Evolutionary conservation across 2,329 filamentous ascomycete species (phyloP), one percentile per base, ranked within the genome.

Genomic region (Stagonosporopsis cucurbitacearum): DNA sequence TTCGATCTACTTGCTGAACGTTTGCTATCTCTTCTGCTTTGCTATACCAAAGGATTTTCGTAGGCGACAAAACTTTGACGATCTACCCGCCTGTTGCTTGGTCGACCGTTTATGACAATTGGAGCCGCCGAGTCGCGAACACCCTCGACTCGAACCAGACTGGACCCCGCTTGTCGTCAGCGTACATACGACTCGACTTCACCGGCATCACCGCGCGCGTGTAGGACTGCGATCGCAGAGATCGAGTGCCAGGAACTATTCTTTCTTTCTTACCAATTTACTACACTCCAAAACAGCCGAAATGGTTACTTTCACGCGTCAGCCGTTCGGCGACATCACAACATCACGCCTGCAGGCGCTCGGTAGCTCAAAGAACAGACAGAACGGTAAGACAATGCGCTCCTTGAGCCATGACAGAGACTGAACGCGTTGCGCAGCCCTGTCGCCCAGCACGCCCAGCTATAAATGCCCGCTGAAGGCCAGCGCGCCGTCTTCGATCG

Each of bases 241-340:
- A 19, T 9, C 33, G 12, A 32, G 22, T 23, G 25, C 30, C n/a
- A 28, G 8, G 15, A 17, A n/a, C 17, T 22, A 2, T 28, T 40
- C 20, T 17, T 40, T 43, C 37, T 19, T 23, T 28, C 15, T 40
- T 19, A 33, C 25, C 30, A 11, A 30, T 13, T 39, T 8, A 15
- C 44, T 48, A 45, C 22, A 37, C 39, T 36, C 22, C 35, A 39
- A n/a, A 47, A 49, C 56, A 42, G 48, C 41, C 53, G 56, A 54
- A 47, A 69, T 74, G 69, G 63, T 71, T 54, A 84, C 72, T 75
- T 83, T 64, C 59, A 78, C 81, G 59, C 86, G 90, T 69, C 88
- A 91, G 77, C 90, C 90, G 6, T 92, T 93, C 75, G 90, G 87
- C 71, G 88, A 88, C 44, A 81, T 93, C 50, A 86, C 90, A 71